Conservation (phyloP, 306 rosid genomes). For the Inga leiocalycina region DNA sequence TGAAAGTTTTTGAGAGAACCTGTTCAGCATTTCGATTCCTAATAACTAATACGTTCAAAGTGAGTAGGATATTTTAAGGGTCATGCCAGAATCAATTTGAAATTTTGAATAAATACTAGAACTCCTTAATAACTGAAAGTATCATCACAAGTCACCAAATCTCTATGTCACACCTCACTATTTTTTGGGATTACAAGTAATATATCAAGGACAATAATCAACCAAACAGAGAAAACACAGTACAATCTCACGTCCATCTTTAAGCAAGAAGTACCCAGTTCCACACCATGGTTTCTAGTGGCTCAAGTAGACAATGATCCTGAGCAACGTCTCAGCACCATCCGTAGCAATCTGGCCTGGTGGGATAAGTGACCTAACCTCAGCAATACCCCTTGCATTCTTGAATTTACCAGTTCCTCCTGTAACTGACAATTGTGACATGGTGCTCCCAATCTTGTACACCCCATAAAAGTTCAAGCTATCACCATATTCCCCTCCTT, state of each 20-base stretch:
- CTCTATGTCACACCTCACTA: slow-evolving; percentile 10
- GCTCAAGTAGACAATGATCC: slow-evolving; percentile 61
- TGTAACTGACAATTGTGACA: slow-evolving; percentile 68
- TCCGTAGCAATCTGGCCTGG: slow-evolving; percentile 77
- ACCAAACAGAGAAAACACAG: slow-evolving; percentile 41
- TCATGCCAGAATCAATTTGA: background rate
- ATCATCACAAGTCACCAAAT: slow-evolving; percentile 11
- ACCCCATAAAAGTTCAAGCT: slow-evolving; percentile 76
- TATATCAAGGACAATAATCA: slow-evolving; percentile 36
- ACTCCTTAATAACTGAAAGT: background rate
- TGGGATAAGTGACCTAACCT: slow-evolving; percentile 69
- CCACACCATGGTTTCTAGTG: slow-evolving; percentile 40
- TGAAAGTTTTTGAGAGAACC: background rate
- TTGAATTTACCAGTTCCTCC: slow-evolving; percentile 92
- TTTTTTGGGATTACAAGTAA: slow-evolving; percentile 14
- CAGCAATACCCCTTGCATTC: slow-evolving; percentile 77
- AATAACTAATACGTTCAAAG: background rate
- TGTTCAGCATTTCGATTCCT: background rate
- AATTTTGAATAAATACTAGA: background rate
- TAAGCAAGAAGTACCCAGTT: slow-evolving; percentile 16
- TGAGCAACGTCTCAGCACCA: slow-evolving; percentile 88
- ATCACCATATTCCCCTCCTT: slow-evolving; percentile 95
- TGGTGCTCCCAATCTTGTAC: slow-evolving; percentile 73
- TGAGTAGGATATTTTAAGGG: background rate
- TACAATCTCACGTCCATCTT: slow-evolving; percentile 23